phyloP scores from a whole-genome alignment of 164 flowering plant genomes.

The Umbellularia californica region DNA sequence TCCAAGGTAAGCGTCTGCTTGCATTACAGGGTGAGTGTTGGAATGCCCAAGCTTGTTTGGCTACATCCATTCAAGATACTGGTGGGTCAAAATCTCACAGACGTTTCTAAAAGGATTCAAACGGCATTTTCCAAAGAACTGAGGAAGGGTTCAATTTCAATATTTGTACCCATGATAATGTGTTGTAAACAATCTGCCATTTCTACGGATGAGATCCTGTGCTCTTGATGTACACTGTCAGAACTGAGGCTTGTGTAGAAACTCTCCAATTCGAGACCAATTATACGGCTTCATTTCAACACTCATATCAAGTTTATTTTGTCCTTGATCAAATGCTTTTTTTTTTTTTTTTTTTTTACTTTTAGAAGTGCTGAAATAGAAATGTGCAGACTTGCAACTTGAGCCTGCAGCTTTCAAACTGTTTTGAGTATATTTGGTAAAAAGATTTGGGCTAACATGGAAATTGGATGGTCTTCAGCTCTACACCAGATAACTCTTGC shows the following conservation, averaged over 20 bases:
- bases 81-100: constrained; percentile 1
- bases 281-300: neutral
- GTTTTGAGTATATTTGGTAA: too few species aligned
- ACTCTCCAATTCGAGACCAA: constrained; percentile 10
- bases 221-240: constrained; percentile 8
- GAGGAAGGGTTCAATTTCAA: constrained; percentile 4
- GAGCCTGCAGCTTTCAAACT: neutral
- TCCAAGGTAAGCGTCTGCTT: neutral
- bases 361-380: neutral
- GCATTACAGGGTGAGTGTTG: constrained; percentile 7
- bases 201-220: neutral
- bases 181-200: neutral
- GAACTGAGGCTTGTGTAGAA: constrained; percentile 14
- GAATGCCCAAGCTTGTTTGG: constrained; percentile 9
- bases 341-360: too few species aligned
- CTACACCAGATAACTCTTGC: too few species aligned
- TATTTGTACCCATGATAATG: constrained; percentile 4
- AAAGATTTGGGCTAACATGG: too few species aligned
- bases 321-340: neutral
- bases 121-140: neutral
- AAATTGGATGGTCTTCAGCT: too few species aligned
- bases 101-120: constrained; percentile 5
- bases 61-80: constrained; percentile 3
- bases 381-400: neutral
- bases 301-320: neutral